Evolutionary conservation across 2,329 filamentous ascomycete species (phyloP), one percentile per base, ranked within the genome.

Genomic region (Microdochium nivale): DNA sequence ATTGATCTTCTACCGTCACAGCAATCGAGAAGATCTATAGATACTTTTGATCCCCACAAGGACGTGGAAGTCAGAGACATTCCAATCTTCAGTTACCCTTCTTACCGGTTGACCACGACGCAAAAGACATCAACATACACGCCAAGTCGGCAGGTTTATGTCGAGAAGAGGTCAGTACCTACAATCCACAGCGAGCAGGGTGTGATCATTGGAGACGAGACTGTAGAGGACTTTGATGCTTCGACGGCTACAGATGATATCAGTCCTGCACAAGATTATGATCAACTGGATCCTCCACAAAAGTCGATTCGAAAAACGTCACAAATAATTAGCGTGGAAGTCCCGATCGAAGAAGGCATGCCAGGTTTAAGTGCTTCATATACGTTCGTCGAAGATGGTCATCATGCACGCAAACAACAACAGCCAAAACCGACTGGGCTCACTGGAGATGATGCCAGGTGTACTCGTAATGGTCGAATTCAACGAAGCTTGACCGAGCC

Each of bases 1-100:
- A 64, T 67, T 51, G 63, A 67, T 53, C 53, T 65, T 8, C 48
- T 67, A 19, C 64, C 64, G 32, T 66, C 65, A 4, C 65, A 67
- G 46, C 52, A 56, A 23, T 55, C 59, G 8, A 59, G 65, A 50
- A 59, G 60, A 8, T 65, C 63, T 8, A 60, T 62, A 49, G 65
- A 65, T 30, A 63, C 61, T 7, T 63, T 65, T 52, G 60, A 62
- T 46, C 61, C 59, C 8, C 65, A 52, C 30, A 59, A 62, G 13
- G 63, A 66, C 40, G 44, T 63, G 13, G 63, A 62, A 44, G 58
- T 58, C 14, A 59, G 54, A 48, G 59, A 62, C 13, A 50, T 52
- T 25, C 54, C 56, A 9, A 46, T 56, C 2, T 65, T 62, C 51
- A 58, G 56, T 19, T 62, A 60, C 47, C 54, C 58, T 24, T 53